Conservation (phyloP, 1,139 yeast genomes). For the Saccharomyces hybrid region DNA sequence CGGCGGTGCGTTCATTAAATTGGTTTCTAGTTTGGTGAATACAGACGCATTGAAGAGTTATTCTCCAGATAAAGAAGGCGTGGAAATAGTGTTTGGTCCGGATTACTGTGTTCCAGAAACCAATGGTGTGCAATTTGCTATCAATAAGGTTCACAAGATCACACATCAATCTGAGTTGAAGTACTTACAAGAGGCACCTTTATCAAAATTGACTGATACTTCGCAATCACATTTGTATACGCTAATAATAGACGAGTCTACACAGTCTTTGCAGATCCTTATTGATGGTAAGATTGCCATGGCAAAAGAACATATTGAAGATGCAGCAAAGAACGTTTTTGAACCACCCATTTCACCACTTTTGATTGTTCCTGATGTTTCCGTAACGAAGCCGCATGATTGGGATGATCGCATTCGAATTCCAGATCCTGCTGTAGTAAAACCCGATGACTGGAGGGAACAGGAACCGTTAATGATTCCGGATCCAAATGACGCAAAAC, state of each 20-base stretch:
- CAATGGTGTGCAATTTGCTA: slow-evolving; percentile 70
- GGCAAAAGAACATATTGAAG: slow-evolving; percentile 58
- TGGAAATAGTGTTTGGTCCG: slow-evolving; percentile 90
- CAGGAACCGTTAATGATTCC: slow-evolving; percentile 46
- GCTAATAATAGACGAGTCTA: slow-evolving; percentile 48
- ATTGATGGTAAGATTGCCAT: slow-evolving; percentile 68
- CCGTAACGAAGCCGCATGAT: slow-evolving; percentile 59
- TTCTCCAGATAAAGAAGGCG: slow-evolving; percentile 53
- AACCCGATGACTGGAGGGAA: slow-evolving; percentile 82
- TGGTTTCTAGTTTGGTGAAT: slow-evolving; percentile 42
- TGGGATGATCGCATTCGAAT: slow-evolving; percentile 70
- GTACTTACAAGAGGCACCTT: slow-evolving; percentile 51
- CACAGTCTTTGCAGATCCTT: slow-evolving; percentile 68
- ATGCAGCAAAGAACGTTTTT: slow-evolving; percentile 36
- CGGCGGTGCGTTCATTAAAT: slow-evolving; percentile 83
- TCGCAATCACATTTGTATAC: slow-evolving; percentile 62
- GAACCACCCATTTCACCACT: slow-evolving; percentile 62
- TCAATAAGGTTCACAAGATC: slow-evolving; percentile 49
- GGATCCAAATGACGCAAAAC: slow-evolving; percentile 60
- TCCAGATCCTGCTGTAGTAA: slow-evolving; percentile 57
- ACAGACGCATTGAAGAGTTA: slow-evolving; percentile 38
- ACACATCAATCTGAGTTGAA: slow-evolving; percentile 61
- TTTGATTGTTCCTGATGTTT: slow-evolving; percentile 50
- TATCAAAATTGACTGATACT: slow-evolving; percentile 48
- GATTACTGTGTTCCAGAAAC: slow-evolving; percentile 71